phyloP scores from a whole-genome alignment of 1,284 basidiomycete genomes.

The Testicularia cyperi region DNA sequence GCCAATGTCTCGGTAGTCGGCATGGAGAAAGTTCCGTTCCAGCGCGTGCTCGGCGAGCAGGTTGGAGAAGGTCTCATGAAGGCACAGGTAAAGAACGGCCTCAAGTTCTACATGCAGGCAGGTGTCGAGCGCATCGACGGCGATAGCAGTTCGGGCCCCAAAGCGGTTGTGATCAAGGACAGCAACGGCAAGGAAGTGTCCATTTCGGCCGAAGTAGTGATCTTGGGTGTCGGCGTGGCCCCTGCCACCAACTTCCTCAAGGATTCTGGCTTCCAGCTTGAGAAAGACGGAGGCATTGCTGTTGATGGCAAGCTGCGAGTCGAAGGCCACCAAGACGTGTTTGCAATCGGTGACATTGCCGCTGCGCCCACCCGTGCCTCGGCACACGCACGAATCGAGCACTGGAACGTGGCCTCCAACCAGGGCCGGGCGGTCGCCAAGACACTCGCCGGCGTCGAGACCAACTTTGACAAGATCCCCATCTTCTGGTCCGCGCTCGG shows the following conservation, averaged over 20 bases:
- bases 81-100: slow-evolving; percentile 67
- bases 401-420: slow-evolving; percentile 88
- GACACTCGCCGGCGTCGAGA: slow-evolving; percentile 57
- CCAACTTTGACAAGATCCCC: slow-evolving; percentile 73
- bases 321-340: slow-evolving; percentile 68
- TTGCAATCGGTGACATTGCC: slow-evolving; percentile 88
- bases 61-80: slow-evolving; percentile 79
- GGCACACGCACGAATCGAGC: slow-evolving; percentile 72
- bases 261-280: slow-evolving; percentile 62
- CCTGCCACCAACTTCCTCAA: slow-evolving; percentile 83
- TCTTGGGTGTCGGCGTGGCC: slow-evolving; percentile 85
- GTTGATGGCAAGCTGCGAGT: slow-evolving; percentile 80
- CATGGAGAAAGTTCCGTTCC: slow-evolving; percentile 80
- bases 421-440: slow-evolving; percentile 81
- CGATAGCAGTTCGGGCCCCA: slow-evolving; percentile 25
- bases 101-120: slow-evolving; percentile 76
- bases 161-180: slow-evolving; percentile 68
- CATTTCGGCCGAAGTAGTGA: slow-evolving; percentile 75
- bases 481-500: slow-evolving; percentile 81
- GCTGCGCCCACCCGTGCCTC: slow-evolving; percentile 70
- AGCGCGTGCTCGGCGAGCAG: slow-evolving; percentile 76
- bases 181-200: slow-evolving; percentile 64
- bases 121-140: slow-evolving; percentile 74
- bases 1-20: slow-evolving; percentile 77
- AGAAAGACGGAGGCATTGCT: slow-evolving; percentile 71